phyloP scores from a whole-genome alignment of 305 asterid genomes.

The Coffea humblotiana region DNA sequence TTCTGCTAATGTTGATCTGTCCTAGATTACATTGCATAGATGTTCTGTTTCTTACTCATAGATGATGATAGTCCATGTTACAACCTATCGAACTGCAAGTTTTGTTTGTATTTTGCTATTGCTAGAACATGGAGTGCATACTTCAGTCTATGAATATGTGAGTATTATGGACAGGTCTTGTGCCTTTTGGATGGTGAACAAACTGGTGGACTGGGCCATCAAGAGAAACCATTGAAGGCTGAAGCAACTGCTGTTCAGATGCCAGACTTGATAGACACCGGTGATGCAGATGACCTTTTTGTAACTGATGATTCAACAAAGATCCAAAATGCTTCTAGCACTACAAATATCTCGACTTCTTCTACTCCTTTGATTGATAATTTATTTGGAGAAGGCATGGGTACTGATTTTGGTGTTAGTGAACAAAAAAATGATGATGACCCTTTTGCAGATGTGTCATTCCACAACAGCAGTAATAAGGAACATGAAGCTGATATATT shows the following conservation, averaged over 20 bases:
- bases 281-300: constrained; percentile 53
- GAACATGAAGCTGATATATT: constrained; percentile 58
- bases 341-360: constrained; percentile 39
- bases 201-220: constrained; percentile 38
- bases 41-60: not conserved
- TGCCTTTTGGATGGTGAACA: constrained; percentile 56
- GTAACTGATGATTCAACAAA: constrained; percentile 43
- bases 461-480: constrained; percentile 51
- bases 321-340: constrained; percentile 39
- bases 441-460: constrained; percentile 95
- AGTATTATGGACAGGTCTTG: constrained; percentile 49
- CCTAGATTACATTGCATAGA: not conserved
- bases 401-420: constrained; percentile 33
- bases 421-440: constrained; percentile 65
- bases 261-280: constrained; percentile 90
- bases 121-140: constrained; percentile 13
- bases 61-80: not conserved
- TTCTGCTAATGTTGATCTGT: not conserved
- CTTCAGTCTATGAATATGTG: not conserved
- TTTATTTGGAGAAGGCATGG: constrained; percentile 59
- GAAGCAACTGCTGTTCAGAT: constrained; percentile 51
- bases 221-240: constrained; percentile 34
- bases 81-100: not conserved
- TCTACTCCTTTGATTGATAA: constrained; percentile 63
- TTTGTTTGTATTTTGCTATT: not conserved